Evolutionary conservation across 441 rosid species (phyloP).

Genomic region (Aquilaria agallochum): DNA sequence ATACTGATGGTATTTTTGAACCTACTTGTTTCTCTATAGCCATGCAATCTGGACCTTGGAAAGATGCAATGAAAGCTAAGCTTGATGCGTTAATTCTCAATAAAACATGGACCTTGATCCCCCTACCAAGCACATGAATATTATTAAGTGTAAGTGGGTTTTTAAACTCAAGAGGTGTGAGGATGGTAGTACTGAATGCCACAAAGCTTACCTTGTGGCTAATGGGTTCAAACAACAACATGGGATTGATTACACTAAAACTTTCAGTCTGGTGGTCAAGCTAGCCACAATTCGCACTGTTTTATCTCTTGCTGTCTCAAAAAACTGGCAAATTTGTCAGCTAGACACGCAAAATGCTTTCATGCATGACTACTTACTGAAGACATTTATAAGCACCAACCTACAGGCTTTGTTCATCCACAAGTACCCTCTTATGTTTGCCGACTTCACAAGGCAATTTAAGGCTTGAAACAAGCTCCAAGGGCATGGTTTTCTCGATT

Average conservation of each 20-base stretch:
- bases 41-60: too few relatives aligned
- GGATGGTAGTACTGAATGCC: neutral
- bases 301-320: too few relatives aligned
- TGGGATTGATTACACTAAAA: too few relatives aligned
- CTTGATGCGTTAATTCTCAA: neutral
- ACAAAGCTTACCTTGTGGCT: too few relatives aligned
- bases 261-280: too few relatives aligned
- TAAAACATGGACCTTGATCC: neutral
- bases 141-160: neutral
- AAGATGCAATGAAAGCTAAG: neutral
- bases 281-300: too few relatives aligned
- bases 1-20: too few relatives aligned
- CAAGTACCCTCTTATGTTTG: neutral
- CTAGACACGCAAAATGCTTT: too few relatives aligned
- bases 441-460: neutral
- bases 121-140: neutral
- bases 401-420: neutral
- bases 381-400: neutral
- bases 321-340: too few relatives aligned
- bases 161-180: neutral
- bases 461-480: neutral
- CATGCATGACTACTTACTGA: neutral
- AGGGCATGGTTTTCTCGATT: neutral
- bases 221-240: too few relatives aligned
- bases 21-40: too few relatives aligned